These are phyloP conservation scores for Chrysanthemum makinoi DNA, from an alignment of 129 eudicot species.

Conservation along the genomic window DNA sequence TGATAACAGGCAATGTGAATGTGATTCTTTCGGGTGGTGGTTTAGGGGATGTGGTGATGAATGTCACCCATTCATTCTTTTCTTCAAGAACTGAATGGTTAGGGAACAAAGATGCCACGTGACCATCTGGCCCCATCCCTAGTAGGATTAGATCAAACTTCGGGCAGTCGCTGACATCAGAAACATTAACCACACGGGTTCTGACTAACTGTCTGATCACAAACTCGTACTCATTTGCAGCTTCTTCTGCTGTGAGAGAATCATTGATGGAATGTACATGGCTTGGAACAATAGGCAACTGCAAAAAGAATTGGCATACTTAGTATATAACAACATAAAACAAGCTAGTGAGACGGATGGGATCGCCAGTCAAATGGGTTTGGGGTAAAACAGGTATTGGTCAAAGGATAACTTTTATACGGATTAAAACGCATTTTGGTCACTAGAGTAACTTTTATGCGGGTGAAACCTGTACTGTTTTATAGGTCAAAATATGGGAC, in stretches of 20 bases:
- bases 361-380: neutral
- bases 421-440: too few relatives aligned
- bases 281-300: slow-evolving; percentile 81
- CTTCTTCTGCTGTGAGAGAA: slow-evolving; percentile 72
- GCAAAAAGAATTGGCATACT: slow-evolving; percentile 19
- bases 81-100: slow-evolving; percentile 57
- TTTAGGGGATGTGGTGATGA: slow-evolving; percentile 67
- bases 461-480: neutral
- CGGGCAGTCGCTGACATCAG: slow-evolving; percentile 82
- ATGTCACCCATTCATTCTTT: slow-evolving; percentile 75
- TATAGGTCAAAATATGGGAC: neutral
- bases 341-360: neutral
- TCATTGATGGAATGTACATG: slow-evolving; percentile 80
- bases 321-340: neutral
- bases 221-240: slow-evolving; percentile 79
- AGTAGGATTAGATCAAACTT: slow-evolving; percentile 75
- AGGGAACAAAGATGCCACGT: slow-evolving; percentile 83
- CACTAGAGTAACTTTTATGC: neutral
- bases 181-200: slow-evolving; percentile 69
- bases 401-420: neutral
- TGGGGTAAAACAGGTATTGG: neutral
- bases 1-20: slow-evolving; percentile 76
- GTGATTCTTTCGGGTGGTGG: slow-evolving; percentile 92
- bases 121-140: slow-evolving; percentile 88
- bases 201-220: slow-evolving; percentile 78